These are phyloP conservation scores for Agapanthus africanus DNA, from an alignment of 106 monocot species.

Conservation along the genomic window DNA sequence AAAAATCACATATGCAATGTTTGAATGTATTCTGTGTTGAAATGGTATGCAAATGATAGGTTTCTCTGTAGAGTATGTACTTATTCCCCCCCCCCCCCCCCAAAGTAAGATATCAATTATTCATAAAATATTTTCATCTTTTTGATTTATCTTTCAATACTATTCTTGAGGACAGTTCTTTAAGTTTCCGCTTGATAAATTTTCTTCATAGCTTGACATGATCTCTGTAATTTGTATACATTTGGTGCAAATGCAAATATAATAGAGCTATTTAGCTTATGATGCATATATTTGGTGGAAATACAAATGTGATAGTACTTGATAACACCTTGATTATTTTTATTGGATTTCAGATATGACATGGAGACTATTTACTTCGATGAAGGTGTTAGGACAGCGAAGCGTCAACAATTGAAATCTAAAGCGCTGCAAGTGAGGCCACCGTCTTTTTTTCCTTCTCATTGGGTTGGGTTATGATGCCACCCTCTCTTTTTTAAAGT, in stretches of 20 bases:
- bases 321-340: background rate
- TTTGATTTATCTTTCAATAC: background rate
- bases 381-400: slow-evolving; percentile 54
- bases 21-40: too few species aligned
- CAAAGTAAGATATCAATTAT: too few species aligned
- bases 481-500: too few species aligned
- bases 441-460: background rate
- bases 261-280: background rate
- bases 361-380: slow-evolving; percentile 62
- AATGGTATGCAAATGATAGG: too few species aligned
- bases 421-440: slow-evolving; percentile 45
- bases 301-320: background rate
- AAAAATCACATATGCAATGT: too few species aligned
- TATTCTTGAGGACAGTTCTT: too few species aligned
- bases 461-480: background rate
- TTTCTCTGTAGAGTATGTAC: too few species aligned
- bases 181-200: background rate
- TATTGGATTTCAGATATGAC: slow-evolving; percentile 43
- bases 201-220: background rate
- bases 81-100: too few species aligned
- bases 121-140: background rate
- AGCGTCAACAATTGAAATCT: slow-evolving; percentile 51
- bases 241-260: too few species aligned
- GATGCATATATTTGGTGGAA: background rate
- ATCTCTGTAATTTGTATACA: too few species aligned